Base-by-base conservation (phyloP, 1,284 basidiomycete species). In the Prillingera fragicola region DNA sequence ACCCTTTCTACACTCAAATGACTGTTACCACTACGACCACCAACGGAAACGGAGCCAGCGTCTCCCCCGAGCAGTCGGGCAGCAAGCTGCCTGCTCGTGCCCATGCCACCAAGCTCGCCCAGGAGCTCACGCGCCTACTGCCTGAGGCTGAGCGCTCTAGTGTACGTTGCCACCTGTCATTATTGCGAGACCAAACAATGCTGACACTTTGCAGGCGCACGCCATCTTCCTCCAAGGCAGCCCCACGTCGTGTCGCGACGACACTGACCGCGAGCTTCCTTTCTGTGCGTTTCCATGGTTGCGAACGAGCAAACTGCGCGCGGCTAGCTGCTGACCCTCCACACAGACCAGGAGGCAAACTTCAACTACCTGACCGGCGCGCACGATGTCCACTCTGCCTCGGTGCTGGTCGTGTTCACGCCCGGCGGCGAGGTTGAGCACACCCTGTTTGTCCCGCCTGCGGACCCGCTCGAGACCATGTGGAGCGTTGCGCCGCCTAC, bases 401-500 rank as follows among this genome's bases (percentile, higher is more conserved):
- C 79, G 46, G 67, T 90, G 8, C 69, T 89, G n/a, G 66, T 85
- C 8, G 70, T 76, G 0, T 82, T 79, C 34, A 70, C 65, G 5
- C 74, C 79, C 1, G 74, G 76, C 4, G 25, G 15, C 32, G 38
- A 46, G 24, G 41, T 66, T 19, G 41, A 58, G 35, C 71, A 81
- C 31, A 78, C 81, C 7, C 74, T 90, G 21, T 87, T 85, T 67
- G 81, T 91, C 39, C 86, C 87, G 0, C 75, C 83, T 48, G 78
- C 79, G 19, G 79, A 83, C 42, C 73, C 80, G 12, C 79, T 77
- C 8, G 85, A 87, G 66, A 73, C 87, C 37, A 80, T 90, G 81
- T 89, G 87, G 88, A 82, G 82, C 15, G 78, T 86, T 8, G 81
- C 87, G n/a, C 87, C 87, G 1, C 85, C 87, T 0, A 77, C 82